A percentile compares a stretch with the other conserved stretches of the same genome.
Evolutionary conservation across 768 basidiomycete species (phyloP).

Genomic region (Lactarius tabidus): DNA sequence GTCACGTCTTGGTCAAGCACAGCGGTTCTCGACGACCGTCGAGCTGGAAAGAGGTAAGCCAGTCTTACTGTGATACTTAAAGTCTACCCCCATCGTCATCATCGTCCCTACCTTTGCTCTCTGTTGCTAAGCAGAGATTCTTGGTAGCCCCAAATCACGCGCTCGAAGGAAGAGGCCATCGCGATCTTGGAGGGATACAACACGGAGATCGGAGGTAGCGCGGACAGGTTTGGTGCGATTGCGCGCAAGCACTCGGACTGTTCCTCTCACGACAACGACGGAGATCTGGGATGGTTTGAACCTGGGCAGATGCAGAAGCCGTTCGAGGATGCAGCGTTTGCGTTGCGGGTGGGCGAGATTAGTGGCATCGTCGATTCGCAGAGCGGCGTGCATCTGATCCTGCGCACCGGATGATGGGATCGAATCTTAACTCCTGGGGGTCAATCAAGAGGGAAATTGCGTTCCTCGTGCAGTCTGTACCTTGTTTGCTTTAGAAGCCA

Average conservation of each 20-base stretch:
- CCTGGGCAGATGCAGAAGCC: slow-evolving; percentile 94
- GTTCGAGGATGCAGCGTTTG: slow-evolving; percentile 87
- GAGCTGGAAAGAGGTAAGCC: slow-evolving; percentile 83
- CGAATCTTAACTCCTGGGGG: background rate
- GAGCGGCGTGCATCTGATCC: slow-evolving; percentile 91
- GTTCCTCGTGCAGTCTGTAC: background rate
- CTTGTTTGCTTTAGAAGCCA: background rate
- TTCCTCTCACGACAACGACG: slow-evolving; percentile 73
- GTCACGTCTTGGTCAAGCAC: slow-evolving; percentile 94
- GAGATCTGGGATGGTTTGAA: slow-evolving; percentile 86
- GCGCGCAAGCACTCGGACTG: slow-evolving; percentile 83
- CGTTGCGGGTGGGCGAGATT: slow-evolving; percentile 66
- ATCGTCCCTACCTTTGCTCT: background rate
- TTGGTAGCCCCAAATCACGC: slow-evolving; percentile 67
- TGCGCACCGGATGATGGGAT: slow-evolving; percentile 66
- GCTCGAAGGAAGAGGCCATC: slow-evolving; percentile 86
- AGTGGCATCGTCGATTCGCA: slow-evolving; percentile 84
- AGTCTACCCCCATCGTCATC: background rate
- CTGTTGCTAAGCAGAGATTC: background rate
- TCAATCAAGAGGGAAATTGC: background rate
- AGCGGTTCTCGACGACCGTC: slow-evolving; percentile 69
- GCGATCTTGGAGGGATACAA: slow-evolving; percentile 66
- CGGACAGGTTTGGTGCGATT: slow-evolving; percentile 67
- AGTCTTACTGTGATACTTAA: slow-evolving; percentile 10
- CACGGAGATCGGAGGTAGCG: slow-evolving; percentile 47